phyloP scores from a whole-genome alignment of 2,329 filamentous ascomycete genomes.

The Calonectria ilicicola region DNA sequence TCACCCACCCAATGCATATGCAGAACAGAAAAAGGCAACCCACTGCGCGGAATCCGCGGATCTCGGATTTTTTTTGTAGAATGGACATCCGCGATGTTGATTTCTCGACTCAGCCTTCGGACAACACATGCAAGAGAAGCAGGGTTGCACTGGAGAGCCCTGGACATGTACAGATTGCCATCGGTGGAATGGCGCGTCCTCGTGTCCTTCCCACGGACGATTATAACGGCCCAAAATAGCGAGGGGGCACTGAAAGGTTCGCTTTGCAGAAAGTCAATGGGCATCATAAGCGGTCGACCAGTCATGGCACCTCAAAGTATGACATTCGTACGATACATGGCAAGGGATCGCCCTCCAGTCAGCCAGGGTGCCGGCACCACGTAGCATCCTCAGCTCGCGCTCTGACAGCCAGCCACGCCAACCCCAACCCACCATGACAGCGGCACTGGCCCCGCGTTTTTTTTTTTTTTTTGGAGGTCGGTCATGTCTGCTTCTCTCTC shows the following conservation, averaged over 20 bases:
- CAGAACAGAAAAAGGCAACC: not conserved
- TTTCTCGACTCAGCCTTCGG: not conserved
- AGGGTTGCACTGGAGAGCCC: not conserved
- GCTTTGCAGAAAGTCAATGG: not conserved
- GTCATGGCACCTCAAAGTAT: not conserved
- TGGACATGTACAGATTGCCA: not conserved
- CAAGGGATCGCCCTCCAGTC: not conserved
- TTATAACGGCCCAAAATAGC: not conserved
- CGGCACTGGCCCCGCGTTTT: conserved; percentile 11
- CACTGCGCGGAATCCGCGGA: not conserved
- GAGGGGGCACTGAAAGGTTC: not conserved
- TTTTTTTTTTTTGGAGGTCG: no score
- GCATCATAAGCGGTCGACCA: not conserved
- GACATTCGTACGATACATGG: conserved; percentile 14
- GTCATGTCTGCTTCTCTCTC: not conserved
- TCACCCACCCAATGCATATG: not conserved
- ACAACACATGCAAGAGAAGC: not conserved
- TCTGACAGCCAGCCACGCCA: conserved; percentile 14
- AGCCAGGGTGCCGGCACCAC: not conserved
- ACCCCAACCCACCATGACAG: conserved; percentile 13
- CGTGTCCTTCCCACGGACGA: not conserved
- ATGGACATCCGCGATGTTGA: not conserved
- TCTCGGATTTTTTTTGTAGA: no score
- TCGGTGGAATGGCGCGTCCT: not conserved
- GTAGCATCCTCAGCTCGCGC: conserved; percentile 11